Base-by-base conservation (phyloP, 2,329 filamentous ascomycete species). In the Arthrobotrys iridis region DNA sequence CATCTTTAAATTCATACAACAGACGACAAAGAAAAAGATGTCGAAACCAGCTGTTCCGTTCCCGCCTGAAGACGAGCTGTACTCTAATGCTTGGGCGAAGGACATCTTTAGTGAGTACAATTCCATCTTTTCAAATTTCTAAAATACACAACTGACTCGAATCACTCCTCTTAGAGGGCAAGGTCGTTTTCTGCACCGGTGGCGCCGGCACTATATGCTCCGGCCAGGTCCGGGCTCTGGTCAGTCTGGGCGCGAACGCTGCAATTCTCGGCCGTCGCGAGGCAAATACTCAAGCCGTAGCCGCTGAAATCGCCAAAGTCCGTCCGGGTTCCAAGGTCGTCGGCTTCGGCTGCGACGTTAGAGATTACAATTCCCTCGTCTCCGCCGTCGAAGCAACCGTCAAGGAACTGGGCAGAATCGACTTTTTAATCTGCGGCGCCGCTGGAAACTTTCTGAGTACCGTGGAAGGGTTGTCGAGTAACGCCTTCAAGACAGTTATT, bases 361-460 rank as follows among this genome's bases (percentile, higher is more conserved):
- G 93, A 79, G 87, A 89, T 81, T 86, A 91, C 80, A 78, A 93
- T 45, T 87, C 86, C 75, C 82, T 97, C 72, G 85, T 91, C 77
- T 85, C 86, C 64, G 93, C 94, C 0, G 93, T 91, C 0, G 91
- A 93, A 71, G 86, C 87, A 77, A 97, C 93, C 80, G 91, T 88
- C 0, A 87, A 88, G 78, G 93, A 97, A 83, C 85, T 99, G 3
- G 95, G 95, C 4, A 86, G 87, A 10, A 93, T 99, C 78, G 95
- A 99, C 82, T 97, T 90, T 82, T 91, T 96, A 70, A 96, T 97
- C 81, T 94, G 94, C 18, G 95, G 95, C 58, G 95, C 95, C 11
- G 95, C 95, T 15, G 95, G 95, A 72, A 99, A 99, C 83, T 99
- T 98, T 82, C 86, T 99, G 20, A 91, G 93, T 0, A 91, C 94